Percentiles rank a stretch among this genome's conserved stretches.
Conservation (phyloP, 2,329 filamentous ascomycete genomes). For the Fusarium sublunatum region DNA sequence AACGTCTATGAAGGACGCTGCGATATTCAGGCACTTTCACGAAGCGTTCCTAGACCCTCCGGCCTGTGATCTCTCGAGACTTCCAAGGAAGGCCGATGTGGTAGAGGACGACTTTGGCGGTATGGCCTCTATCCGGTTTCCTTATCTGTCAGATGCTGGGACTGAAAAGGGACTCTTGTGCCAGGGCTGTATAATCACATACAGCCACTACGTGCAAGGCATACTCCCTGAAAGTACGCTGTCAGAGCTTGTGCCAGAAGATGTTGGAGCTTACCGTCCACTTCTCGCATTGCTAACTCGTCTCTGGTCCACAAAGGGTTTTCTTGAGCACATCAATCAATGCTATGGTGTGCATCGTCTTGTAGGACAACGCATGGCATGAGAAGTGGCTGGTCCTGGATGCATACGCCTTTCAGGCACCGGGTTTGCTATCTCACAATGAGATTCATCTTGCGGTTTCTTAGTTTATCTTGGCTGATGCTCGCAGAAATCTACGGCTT, state of each 20-base stretch:
- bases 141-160: slow-evolving; percentile 33
- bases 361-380: slow-evolving; percentile 18
- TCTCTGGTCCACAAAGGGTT: slow-evolving; percentile 36
- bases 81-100: slow-evolving; percentile 30
- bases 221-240: slow-evolving; percentile 29
- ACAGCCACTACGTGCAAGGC: slow-evolving; percentile 36
- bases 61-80: slow-evolving; percentile 40
- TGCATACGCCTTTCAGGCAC: neutral
- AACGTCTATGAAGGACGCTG: slow-evolving; percentile 31
- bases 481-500: slow-evolving; percentile 11
- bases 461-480: slow-evolving; percentile 21
- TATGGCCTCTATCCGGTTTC: slow-evolving; percentile 45
- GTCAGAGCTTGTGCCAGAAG: slow-evolving; percentile 33
- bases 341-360: slow-evolving; percentile 42
- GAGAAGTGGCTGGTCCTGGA: neutral
- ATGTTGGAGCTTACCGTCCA: slow-evolving; percentile 37
- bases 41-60: slow-evolving; percentile 37
- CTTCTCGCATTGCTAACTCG: slow-evolving; percentile 34
- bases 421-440: neutral
- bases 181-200: slow-evolving; percentile 40
- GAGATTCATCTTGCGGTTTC: neutral
- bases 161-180: slow-evolving; percentile 40
- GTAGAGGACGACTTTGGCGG: slow-evolving; percentile 41
- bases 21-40: slow-evolving; percentile 37
- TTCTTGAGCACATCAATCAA: slow-evolving; percentile 36